Conservation (phyloP, 768 basidiomycete species). For the Rhodotorula kratochvilovae region DNA sequence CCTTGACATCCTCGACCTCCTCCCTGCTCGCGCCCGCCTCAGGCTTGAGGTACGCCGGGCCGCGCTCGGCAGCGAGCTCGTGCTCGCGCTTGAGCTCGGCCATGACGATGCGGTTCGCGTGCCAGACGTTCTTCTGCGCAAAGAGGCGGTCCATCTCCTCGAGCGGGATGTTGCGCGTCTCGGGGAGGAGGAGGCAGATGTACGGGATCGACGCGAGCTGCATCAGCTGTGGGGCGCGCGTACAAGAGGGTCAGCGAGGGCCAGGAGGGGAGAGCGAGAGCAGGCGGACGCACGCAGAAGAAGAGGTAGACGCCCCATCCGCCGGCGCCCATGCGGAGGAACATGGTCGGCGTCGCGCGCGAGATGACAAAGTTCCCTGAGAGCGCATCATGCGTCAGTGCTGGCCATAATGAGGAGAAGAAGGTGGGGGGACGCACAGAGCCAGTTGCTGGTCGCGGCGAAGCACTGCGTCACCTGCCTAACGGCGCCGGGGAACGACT, state of each 20-base stretch:
- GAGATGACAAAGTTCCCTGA: slow-evolving; percentile 44
- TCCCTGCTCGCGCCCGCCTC: neutral
- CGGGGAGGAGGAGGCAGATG: slow-evolving; percentile 54
- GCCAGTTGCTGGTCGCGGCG: slow-evolving; percentile 38
- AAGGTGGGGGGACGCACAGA: slow-evolving; percentile 40
- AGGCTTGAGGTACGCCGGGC: neutral
- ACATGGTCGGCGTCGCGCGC: slow-evolving; percentile 47
- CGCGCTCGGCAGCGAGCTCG: neutral
- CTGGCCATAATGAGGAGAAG: no score
- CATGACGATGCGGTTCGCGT: slow-evolving; percentile 32
- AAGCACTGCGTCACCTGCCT: slow-evolving; percentile 44
- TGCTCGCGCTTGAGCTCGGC: slow-evolving; percentile 26
- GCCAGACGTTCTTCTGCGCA: slow-evolving; percentile 27
- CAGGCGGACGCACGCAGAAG: neutral
- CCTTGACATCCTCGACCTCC: neutral
- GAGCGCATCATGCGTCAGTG: no score
- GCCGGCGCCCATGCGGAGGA: slow-evolving; percentile 42
- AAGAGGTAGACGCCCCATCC: slow-evolving; percentile 45
- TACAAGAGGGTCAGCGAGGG: neutral
- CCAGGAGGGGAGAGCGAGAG: neutral
- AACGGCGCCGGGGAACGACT: slow-evolving; percentile 50
- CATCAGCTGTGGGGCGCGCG: slow-evolving; percentile 16
- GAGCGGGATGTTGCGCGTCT: slow-evolving; percentile 51
- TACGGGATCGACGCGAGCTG: slow-evolving; percentile 49
- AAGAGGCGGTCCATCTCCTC: slow-evolving; percentile 51